Conservation (phyloP, 495 filamentous ascomycete genomes). For the Rhypophila decipiens region DNA sequence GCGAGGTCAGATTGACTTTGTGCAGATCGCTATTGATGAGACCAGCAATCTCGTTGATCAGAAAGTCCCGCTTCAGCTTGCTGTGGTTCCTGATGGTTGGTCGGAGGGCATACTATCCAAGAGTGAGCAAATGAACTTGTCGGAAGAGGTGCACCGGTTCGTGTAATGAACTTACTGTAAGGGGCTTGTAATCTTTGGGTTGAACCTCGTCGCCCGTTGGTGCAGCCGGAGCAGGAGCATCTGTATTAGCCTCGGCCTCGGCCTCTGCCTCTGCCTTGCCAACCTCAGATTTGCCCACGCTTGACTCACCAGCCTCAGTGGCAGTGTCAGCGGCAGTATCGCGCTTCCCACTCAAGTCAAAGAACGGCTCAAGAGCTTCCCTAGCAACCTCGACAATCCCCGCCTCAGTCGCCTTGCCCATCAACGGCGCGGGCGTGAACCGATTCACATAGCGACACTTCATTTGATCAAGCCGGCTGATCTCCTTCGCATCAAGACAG, state of each 20-base stretch:
- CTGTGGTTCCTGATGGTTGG: constrained; percentile 74
- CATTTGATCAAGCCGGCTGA: constrained; percentile 43
- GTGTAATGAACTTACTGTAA: constrained; percentile 3
- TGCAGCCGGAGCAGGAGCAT: not conserved
- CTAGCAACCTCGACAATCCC: constrained; percentile 66
- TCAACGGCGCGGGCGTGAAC: constrained; percentile 70
- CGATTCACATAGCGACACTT: constrained; percentile 72
- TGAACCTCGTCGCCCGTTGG: constrained; percentile 5
- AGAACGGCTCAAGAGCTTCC: constrained; percentile 65
- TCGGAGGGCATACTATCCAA: constrained; percentile 77
- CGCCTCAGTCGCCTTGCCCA: constrained; percentile 71
- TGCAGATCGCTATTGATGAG: constrained; percentile 54
- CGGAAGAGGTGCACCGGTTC: not conserved
- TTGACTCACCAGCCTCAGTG: constrained; percentile 1
- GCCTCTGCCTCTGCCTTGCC: not conserved
- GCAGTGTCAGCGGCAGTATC: too few relatives aligned
- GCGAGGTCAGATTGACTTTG: constrained; percentile 73
- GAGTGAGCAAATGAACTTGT: not conserved
- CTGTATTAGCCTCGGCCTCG: not conserved
- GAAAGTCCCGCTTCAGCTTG: constrained; percentile 59
- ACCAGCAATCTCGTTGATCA: constrained; percentile 74
- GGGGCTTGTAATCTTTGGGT: constrained; percentile 27
- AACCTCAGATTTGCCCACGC: constrained; percentile 7
- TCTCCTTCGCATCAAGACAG: constrained; percentile 55
- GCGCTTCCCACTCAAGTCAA: constrained; percentile 45